Base-by-base conservation (phyloP, 371 early-diverging fungal species). In the Lichtheimia ornata region DNA sequence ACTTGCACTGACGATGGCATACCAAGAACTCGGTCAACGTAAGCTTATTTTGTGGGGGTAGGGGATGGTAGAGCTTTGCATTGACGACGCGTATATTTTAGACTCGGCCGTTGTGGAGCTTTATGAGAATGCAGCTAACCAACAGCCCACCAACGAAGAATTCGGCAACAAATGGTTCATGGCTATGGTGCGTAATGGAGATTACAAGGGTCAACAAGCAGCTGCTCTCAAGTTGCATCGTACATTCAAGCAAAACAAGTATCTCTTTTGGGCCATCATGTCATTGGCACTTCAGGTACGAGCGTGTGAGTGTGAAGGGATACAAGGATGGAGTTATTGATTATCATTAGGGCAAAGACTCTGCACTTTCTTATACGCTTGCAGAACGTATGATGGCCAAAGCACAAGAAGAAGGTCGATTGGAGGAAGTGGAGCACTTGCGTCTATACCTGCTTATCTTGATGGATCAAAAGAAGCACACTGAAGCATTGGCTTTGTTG, bases 251-350 rank as follows among this genome's bases (percentile, higher is more conserved):
- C 74, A 84, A 40, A 77, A 85, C 69, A 87, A 85, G 62, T 93
- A 95, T 71, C 77, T 90, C 69, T 94, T 94, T 74, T 97, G 96
- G 96, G 86, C 90, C 1, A 87, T 94, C 59, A 88, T 91, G 86
- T 86, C 91, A 30, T 71, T 90, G 9, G 75, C 88, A 6, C 74
- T 91, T 12, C 90, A 91, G 76, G 86, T 83, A 77, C 56, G 12
- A 14, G n/a, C 3, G 43, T 50, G 18, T 35, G 11, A 11, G 35
- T 5, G 22, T 22, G 9, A 11, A 35, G 9, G 35, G 35, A 11
- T 35, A 28, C 7, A 35, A 35, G 11, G 9, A 35, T 35, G 11
- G 11, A 35, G 5, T 55, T n/a, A 40, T 18, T 18, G 70, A 20
- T 28, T 28, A 2, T 28, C 7, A 28, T 35, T 71, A 50, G 9